Conservation (phyloP, 208 protist species). For the Wallacemonas sp. region DNA sequence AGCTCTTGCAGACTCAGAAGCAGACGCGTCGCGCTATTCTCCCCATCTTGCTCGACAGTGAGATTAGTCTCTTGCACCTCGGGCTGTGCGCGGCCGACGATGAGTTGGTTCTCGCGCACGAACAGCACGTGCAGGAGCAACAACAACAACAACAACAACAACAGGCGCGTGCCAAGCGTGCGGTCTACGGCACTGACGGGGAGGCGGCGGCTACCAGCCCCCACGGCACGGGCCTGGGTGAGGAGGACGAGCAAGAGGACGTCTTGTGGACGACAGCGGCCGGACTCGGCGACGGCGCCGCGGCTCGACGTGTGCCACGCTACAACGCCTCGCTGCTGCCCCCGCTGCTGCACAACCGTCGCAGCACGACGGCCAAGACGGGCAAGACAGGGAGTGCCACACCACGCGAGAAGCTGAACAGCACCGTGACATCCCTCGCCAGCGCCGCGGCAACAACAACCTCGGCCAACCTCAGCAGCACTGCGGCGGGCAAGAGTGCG, state of each 20-base stretch:
- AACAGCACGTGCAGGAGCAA: conserved; percentile 10
- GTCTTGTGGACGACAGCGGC: not conserved
- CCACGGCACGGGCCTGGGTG: not conserved
- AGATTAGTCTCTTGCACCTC: conserved; percentile 81
- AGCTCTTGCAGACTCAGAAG: conserved; percentile 47
- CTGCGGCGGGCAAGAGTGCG: no score
- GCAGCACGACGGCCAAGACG: not conserved
- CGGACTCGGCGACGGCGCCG: not conserved
- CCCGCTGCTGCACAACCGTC: not conserved
- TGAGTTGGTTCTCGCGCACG: conserved; percentile 49
- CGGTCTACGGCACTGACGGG: not conserved
- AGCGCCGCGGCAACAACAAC: conserved; percentile 4
- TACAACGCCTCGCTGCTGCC: conserved; percentile 11
- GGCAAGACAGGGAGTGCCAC: no score
- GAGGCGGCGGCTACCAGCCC: not conserved
- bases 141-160: conserved; percentile 14
- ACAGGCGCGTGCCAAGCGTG: not conserved
- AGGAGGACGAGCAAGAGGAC: not conserved
- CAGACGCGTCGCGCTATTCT: conserved; percentile 33
- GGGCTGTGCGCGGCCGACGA: conserved; percentile 73
- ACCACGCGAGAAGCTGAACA: not conserved
- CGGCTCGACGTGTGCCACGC: not conserved
- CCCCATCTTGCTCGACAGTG: conserved; percentile 55
- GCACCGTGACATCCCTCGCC: not conserved
- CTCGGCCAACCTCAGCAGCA: no score